Conservation (phyloP, 2,329 filamentous ascomycete genomes). For the Pyricularia grisea region DNA sequence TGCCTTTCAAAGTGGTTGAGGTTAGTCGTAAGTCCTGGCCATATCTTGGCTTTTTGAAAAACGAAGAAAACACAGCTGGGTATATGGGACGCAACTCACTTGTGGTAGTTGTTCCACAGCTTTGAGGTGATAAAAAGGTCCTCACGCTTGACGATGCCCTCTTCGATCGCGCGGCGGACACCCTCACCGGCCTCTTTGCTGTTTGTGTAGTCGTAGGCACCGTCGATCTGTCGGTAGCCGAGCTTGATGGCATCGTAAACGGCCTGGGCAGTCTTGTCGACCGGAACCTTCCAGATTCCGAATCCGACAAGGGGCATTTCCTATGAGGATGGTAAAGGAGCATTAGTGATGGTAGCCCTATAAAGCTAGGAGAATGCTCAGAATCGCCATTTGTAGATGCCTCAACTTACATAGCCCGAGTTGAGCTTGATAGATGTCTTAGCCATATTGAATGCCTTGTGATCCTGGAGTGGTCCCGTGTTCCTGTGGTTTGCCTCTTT, state of each 20-base stretch:
- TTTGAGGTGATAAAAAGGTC: constrained; percentile 54
- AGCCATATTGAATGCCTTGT: not conserved
- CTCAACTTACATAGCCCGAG: constrained; percentile 9
- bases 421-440: constrained; percentile 10
- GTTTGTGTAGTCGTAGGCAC: constrained; percentile 51
- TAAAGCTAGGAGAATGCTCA: not conserved
- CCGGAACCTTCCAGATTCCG: constrained; percentile 30
- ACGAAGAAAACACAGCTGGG: not conserved
- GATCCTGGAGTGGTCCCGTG: not conserved
- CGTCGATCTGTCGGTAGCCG: constrained; percentile 43
- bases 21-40: not conserved
- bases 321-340: constrained; percentile 11
- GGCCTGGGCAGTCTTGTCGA: constrained; percentile 27
- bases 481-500: not conserved
- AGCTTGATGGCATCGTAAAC: constrained; percentile 54
- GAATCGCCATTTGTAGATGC: not conserved
- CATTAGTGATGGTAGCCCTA: not conserved
- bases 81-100: not conserved
- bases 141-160: constrained; percentile 52
- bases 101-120: constrained; percentile 50
- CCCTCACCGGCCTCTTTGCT: constrained; percentile 57
- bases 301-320: constrained; percentile 29
- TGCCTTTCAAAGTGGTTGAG: constrained; percentile 35
- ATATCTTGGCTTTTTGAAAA: not conserved
- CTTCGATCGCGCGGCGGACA: constrained; percentile 44